Evolutionary conservation across 1,139 yeast species (phyloP).

Genomic region (Geotrichum bryndzae): DNA sequence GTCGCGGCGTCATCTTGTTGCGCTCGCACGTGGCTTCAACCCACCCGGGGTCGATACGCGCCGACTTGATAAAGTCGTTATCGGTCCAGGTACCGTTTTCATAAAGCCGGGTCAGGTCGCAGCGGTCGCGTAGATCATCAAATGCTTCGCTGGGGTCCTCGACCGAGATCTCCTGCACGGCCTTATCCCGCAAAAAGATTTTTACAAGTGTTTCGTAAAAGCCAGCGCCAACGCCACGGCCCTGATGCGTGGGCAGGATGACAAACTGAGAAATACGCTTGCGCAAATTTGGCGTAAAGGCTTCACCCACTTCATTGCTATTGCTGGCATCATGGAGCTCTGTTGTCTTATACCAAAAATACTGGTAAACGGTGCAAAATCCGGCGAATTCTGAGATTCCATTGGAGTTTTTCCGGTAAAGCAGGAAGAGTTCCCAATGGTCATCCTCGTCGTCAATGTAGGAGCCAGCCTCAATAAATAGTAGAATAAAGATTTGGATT

Average conservation of each 20-base stretch:
- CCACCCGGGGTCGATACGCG: constrained; percentile 38
- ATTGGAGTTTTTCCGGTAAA: constrained; percentile 28
- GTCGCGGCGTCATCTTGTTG: constrained; percentile 69
- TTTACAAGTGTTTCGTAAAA: constrained; percentile 54
- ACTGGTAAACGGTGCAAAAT: constrained; percentile 75
- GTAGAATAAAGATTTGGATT: constrained; percentile 68
- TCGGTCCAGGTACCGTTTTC: constrained; percentile 31
- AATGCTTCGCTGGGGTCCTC: constrained; percentile 95
- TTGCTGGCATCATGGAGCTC: constrained; percentile 46
- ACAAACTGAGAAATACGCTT: constrained; percentile 85
- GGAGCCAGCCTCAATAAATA: constrained; percentile 92
- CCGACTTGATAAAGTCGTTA: constrained; percentile 1
- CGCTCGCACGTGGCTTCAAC: constrained; percentile 34
- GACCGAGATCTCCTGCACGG: constrained; percentile 71
- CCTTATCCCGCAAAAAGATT: constrained; percentile 48
- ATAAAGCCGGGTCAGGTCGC: constrained; percentile 58
- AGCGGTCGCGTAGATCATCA: constrained; percentile 82
- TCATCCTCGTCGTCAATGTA: constrained; percentile 71
- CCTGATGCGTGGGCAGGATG: constrained; percentile 68
- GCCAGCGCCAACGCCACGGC: constrained; percentile 63
- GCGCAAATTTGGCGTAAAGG: constrained; percentile 39
- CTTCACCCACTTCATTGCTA: constrained; percentile 18
- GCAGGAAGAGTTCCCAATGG: constrained; percentile 57
- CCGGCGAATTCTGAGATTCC: constrained; percentile 51
- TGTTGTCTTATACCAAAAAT: constrained; percentile 67